These are phyloP conservation scores for Cryphonectria japonica DNA, from an alignment of 2,329 filamentous ascomycete species.

Conservation along the genomic window DNA sequence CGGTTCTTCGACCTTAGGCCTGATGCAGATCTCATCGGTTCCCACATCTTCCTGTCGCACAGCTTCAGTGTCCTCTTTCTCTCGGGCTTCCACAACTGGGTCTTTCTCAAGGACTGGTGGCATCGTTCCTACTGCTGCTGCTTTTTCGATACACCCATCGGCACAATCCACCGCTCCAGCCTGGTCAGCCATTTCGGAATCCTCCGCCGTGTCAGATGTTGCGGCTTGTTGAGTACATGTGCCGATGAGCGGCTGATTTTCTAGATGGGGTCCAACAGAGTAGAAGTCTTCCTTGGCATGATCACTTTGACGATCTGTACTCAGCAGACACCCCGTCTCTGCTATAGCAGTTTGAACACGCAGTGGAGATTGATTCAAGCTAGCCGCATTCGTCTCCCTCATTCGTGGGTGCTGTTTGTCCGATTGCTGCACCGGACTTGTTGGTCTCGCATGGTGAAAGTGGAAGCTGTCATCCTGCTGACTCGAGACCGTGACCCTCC, in stretches of 20 bases:
- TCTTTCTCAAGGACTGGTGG: neutral
- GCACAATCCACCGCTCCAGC: too few species aligned
- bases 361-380: neutral
- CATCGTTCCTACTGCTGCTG: neutral
- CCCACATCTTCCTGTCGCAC: neutral
- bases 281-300: neutral
- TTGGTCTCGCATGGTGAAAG: conserved; percentile 35
- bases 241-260: neutral
- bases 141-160: neutral
- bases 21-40: neutral
- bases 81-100: neutral
- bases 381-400: neutral
- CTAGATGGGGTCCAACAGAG: neutral
- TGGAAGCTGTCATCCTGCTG: conserved; percentile 42
- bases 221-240: neutral
- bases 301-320: neutral
- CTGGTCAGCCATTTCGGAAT: neutral
- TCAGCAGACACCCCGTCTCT: neutral
- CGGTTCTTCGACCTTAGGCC: conserved; percentile 7
- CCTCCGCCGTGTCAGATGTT: neutral
- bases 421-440: neutral
- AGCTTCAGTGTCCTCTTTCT: neutral
- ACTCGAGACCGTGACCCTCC: neutral
- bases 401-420: neutral
- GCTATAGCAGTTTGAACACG: neutral